Evolutionary conservation across 2,329 filamentous ascomycete species (phyloP), one percentile per base, ranked within the genome.

Genomic region (Paraconiothyrium sp.): DNA sequence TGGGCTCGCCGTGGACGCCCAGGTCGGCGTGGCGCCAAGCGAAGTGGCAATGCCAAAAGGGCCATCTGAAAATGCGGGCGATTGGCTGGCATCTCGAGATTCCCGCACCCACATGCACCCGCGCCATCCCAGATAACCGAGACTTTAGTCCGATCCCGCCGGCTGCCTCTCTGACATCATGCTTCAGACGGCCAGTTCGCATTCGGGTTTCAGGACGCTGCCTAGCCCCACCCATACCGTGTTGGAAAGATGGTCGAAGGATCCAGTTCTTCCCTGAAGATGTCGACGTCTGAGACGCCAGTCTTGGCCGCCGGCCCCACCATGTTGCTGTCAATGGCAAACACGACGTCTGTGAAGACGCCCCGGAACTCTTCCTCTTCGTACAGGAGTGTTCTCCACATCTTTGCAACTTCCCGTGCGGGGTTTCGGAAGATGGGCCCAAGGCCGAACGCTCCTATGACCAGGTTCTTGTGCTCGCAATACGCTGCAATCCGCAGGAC

Each of bases 401-500:
- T 82, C 39, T 67, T 73, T 41, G 81, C 80, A 37, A 82, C 76
- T 66, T 81, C 78, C 13, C 67, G 67, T 16, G 76, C 74, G n/a
- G 81, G 81, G 59, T 83, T 83, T 48, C 79, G 75, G 68, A 82
- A 83, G 27, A 80, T 77, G 3, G 79, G 80, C 1, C 81, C 81
- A 22, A 81, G 74, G 6, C 81, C 81, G 64, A 82, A 83, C 11
- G 79, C 77, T 32, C 80, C 80, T 49, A 82, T 66, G 62, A 80
- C 81, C 35, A 83, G 67, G 60, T 78, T 79, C 47, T 66, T 67
- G 67, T 79, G 74, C 24, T 76, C 75, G 57, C 75, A 79, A 44
- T 77, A 76, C 13, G 74, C 86, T 65, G 90, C 91, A 64, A 93
- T 92, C 50, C 88, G 85, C 20, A 93, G 84, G 2, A 90, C 88